Evolutionary conservation across 2,329 filamentous ascomycete genomes (phyloP), one percentile per base, ranked within the genome.

Genomic region (Chrysosphaeria jannelii): DNA sequence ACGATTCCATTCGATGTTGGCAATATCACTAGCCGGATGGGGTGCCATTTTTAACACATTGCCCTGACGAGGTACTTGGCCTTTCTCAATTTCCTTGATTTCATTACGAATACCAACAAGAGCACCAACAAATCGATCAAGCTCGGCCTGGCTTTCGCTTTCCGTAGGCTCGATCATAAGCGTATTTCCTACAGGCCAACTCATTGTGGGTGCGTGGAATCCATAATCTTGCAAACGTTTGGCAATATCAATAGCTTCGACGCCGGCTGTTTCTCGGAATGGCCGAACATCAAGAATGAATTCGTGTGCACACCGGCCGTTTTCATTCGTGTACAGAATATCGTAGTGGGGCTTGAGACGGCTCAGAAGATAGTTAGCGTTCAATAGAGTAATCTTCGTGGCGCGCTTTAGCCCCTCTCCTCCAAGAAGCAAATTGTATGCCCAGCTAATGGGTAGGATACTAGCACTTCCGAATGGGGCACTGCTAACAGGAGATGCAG

Each of bases 151-250:
- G 45, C 62, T 74, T 51, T 93, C 81, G 9, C 69, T 79, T 48
- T 91, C 81, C 0, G 81, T 93, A 3, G 81, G 81, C 50, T 93
- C 81, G 33, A 93, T 89, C 81, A 93, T 93, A 21, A 93, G 61
- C 1, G 81, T 91, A 47, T 88, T 88, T 24, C 75, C 60, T 3
- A 93, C 78, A 2, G 81, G 81, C 74, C 75, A 91, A 41, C 67
- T 78, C 81, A 93, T 91, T 25, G 81, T 93, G 0, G 81, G 81
- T 2, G 79, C 74, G 45, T 93, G 81, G 60, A 93, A 93, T 20
- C 81, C 81, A 41, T 89, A 93, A 41, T 93, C 81, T 46, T 91
- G 79, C 11, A 93, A 62, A 31, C 81, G 74, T 56, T 93, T 93
- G 38, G 81, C 81, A 32, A 93, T 71, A 39, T 93, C 81, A 35